These are phyloP conservation scores for Cladosporium halotolerans DNA, from an alignment of 2,329 filamentous ascomycete genomes.

Conservation along the genomic window DNA sequence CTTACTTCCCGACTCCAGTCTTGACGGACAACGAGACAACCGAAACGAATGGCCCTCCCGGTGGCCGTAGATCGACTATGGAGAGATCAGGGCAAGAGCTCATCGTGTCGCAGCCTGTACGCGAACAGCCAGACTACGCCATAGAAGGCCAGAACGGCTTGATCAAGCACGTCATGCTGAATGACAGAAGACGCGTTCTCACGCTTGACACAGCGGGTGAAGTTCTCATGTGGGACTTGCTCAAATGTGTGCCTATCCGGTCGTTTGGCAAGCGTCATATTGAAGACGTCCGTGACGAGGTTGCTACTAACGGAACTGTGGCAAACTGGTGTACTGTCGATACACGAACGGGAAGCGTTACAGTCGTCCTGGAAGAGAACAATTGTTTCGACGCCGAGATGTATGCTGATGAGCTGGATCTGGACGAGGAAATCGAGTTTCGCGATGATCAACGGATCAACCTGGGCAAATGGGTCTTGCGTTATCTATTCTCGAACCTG, in stretches of 20 bases:
- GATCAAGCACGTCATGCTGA: constrained; percentile 86
- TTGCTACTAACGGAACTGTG: constrained; percentile 84
- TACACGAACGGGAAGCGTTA: constrained; percentile 83
- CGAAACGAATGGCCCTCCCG: constrained; percentile 47
- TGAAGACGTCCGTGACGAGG: constrained; percentile 79
- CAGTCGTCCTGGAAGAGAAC: constrained; percentile 85
- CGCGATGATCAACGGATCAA: constrained; percentile 94
- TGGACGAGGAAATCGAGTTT: constrained; percentile 72
- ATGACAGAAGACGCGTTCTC: constrained; percentile 80
- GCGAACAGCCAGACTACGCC: constrained; percentile 41
- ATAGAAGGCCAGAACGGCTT: constrained; percentile 94
- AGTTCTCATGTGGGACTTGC: constrained; percentile 88
- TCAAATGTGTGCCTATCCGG: constrained; percentile 78
- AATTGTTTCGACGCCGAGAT: constrained; percentile 97
- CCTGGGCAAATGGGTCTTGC: constrained; percentile 90
- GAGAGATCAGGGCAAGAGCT: constrained; percentile 10
- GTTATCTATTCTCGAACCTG: constrained; percentile 83
- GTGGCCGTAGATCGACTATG: constrained; percentile 2
- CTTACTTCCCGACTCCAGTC: constrained; percentile 57
- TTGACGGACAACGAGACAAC: constrained; percentile 34
- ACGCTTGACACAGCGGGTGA: constrained; percentile 94
- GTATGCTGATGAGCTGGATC: constrained; percentile 81
- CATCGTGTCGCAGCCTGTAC: constrained; percentile 32
- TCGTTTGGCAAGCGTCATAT: constrained; percentile 93
- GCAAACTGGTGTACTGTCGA: constrained; percentile 96